phyloP scores from a whole-genome alignment of 345 rosid species.

The Boechera stricta region DNA sequence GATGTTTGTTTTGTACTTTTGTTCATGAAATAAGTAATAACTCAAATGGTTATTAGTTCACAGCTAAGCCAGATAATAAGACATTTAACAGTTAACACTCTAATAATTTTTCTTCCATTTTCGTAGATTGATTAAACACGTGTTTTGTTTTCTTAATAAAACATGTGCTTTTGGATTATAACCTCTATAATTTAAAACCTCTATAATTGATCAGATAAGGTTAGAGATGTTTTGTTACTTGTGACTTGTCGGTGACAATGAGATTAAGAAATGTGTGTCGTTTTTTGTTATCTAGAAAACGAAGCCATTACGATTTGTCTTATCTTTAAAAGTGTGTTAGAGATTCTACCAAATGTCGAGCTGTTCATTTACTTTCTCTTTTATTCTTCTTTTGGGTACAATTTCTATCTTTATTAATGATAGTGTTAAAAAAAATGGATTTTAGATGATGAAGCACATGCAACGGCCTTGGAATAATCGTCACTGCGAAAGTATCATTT shows the following conservation, averaged over 20 bases:
- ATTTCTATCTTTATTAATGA: constrained; percentile 12
- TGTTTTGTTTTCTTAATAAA: constrained; percentile 5
- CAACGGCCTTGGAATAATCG: constrained; percentile 42
- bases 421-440: not conserved
- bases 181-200: constrained; percentile 4
- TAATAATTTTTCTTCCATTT: not conserved
- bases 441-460: constrained; percentile 34
- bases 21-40: no score
- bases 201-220: constrained; percentile 21
- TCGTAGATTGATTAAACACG: constrained; percentile 1
- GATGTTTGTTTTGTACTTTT: no score
- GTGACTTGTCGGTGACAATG: constrained; percentile 39
- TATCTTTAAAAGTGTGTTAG: constrained; percentile 19
- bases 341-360: constrained; percentile 43
- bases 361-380: constrained; percentile 31
- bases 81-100: not conserved
- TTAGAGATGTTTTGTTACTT: constrained; percentile 24
- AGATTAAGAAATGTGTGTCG: constrained; percentile 34
- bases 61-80: constrained; percentile 12
- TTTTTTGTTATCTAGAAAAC: constrained; percentile 16
- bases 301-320: constrained; percentile 38
- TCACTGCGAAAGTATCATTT: constrained; percentile 37
- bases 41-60: not conserved
- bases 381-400: not conserved
- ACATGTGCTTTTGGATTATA: not conserved